Evolutionary conservation across 108 stramenopile genomes (phyloP), one percentile per base, ranked within the genome.

Genomic region (Skeletonema menzelii): DNA sequence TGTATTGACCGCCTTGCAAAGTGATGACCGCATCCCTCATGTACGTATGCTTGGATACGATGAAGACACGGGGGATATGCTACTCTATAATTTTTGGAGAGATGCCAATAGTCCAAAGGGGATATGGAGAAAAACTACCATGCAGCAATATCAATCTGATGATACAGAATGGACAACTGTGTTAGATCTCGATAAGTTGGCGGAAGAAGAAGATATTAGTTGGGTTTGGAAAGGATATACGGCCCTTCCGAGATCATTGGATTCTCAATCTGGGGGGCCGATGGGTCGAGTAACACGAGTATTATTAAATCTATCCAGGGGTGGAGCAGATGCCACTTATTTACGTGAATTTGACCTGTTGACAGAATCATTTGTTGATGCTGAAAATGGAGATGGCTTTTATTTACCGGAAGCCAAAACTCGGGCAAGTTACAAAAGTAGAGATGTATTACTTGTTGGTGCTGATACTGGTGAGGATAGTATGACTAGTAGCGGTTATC

Each of bases 211-310:
- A 72, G 81, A 69, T 20, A 86, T 84, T 34, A 85, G 88, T 12
- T 97, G 95, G 97, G 95, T 97, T 13, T 97, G 94, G 90, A 88
- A 91, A 37, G 95, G 93, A 49, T 79, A 81, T 49, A 62, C 44
- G 8, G 66, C 84, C 4, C 76, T 90, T 56, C 86, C 87, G 26
- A 77, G 89, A 55, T 61, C 65, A 15, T 73, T 87, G 5, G 90
- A 91, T 85, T 76, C 85, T 20, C 31, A 68, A 30, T 83, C 82
- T 26, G 72, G 80, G n/a, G 73, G 65, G 7, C 73, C 73, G 8
- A 40, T 59, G 47, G 69, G 69, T 5, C 72, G 65, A 34, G 87
- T 87, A 10, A 90, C 86, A 27, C 71, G 94, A 20, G 80, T 80
- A 5, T 70, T 97, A 64, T 32, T 95, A 20, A 70, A 61, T 27